Conservation (phyloP, 192 early-diverging fungal genomes). For the Coemansia umbellata region DNA sequence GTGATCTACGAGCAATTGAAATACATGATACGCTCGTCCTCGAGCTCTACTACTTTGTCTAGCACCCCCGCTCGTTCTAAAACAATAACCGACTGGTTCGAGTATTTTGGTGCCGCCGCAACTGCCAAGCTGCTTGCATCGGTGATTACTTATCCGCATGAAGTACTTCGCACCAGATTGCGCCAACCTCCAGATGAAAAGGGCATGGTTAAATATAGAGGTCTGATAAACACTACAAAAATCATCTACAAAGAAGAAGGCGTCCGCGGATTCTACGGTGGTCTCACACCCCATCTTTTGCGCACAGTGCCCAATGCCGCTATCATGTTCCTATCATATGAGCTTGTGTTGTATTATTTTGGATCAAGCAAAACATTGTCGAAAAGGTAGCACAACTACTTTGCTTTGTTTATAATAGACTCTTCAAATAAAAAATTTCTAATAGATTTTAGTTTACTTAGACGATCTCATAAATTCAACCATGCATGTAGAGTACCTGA, state of each 20-base stretch:
- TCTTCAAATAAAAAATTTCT: not conserved
- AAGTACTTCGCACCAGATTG: conserved; percentile 88
- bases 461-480: conserved; percentile 41
- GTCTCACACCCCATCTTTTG: conserved; percentile 91
- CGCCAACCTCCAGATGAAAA: conserved; percentile 72
- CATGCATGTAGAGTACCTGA: conserved; percentile 50
- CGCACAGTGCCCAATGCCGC: conserved; percentile 95
- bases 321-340: conserved; percentile 89
- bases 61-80: conserved; percentile 9
- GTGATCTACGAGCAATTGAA: conserved; percentile 95
- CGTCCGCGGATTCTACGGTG: conserved; percentile 81
- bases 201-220: conserved; percentile 71
- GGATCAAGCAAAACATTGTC: conserved; percentile 9
- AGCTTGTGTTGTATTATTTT: conserved; percentile 61
- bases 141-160: conserved; percentile 89
- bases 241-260: conserved; percentile 78
- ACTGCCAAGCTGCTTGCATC: conserved; percentile 85
- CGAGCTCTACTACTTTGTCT: not conserved
- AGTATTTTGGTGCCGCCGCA: conserved; percentile 80
- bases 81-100: conserved; percentile 67
- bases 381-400: not conserved
- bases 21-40: conserved; percentile 21
- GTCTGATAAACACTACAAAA: conserved; percentile 57
- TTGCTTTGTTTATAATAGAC: no score
- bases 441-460: conserved; percentile 8